These are phyloP conservation scores for Xylaria sp. DNA, from an alignment of 2,329 filamentous ascomycete species.

Conservation along the genomic window DNA sequence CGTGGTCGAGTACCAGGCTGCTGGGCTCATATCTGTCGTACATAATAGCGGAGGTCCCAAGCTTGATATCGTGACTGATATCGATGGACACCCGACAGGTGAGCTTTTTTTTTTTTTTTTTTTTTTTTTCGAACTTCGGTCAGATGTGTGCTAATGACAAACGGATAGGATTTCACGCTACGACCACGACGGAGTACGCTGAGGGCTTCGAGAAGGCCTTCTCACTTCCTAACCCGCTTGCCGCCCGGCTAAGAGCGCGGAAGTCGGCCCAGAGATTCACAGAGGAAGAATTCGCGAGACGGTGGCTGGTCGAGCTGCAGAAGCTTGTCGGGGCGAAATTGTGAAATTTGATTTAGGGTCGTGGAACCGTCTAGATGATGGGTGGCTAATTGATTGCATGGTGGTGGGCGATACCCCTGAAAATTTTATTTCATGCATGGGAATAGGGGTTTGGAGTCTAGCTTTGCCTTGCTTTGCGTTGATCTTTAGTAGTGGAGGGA, in stretches of 20 bases:
- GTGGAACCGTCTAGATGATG: slow-evolving; percentile 2
- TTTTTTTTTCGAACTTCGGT: too few relatives aligned
- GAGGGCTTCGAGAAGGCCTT: slow-evolving; percentile 82
- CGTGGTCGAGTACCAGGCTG: slow-evolving; percentile 97
- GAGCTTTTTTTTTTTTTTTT: too few relatives aligned
- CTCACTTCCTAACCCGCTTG: slow-evolving; percentile 74
- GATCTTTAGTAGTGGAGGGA: neutral
- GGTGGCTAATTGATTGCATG: slow-evolving; percentile 4
- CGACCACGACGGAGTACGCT: slow-evolving; percentile 81
- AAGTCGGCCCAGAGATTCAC: slow-evolving; percentile 85
- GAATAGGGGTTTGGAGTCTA: slow-evolving; percentile 30
- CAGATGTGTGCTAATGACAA: neutral
- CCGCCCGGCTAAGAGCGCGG: slow-evolving; percentile 79
- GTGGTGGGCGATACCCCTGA: slow-evolving; percentile 31
- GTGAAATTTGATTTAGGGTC: slow-evolving; percentile 1
- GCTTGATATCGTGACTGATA: slow-evolving; percentile 86
- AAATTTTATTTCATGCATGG: slow-evolving; percentile 24
- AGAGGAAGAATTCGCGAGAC: slow-evolving; percentile 82
- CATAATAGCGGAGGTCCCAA: slow-evolving; percentile 94
- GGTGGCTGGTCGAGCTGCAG: slow-evolving; percentile 81
- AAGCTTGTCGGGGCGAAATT: slow-evolving; percentile 67
- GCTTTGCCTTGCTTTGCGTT: slow-evolving; percentile 31
- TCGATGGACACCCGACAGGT: slow-evolving; percentile 84
- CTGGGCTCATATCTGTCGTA: slow-evolving; percentile 90
- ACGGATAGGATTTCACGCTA: slow-evolving; percentile 87